Evolutionary conservation across 768 basidiomycete genomes (phyloP), one percentile per base, ranked within the genome.

Genomic region (Sporobolomyces pararoseus): DNA sequence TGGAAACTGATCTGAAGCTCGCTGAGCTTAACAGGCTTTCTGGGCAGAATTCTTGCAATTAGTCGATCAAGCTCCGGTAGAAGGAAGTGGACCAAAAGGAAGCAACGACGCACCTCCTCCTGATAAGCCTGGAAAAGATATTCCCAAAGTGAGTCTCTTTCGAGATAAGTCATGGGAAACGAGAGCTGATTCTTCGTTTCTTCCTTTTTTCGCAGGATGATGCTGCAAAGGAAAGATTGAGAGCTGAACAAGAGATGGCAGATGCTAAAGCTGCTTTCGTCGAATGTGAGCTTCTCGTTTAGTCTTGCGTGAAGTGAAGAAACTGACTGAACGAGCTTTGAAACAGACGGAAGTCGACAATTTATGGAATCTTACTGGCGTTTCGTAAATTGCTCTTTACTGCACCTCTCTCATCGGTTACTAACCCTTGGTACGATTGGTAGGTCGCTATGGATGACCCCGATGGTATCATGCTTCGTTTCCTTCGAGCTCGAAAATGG

Each of bases 401-500:
- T 55, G 25, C 3, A 29, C 42, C n/a, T 12, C 5, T 27, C 5
- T 17, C 34, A 25, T 2, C 25, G 3, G 46, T 46, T 42, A 25
- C 32, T 58, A 34, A 49, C 12, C 16, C 27, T 39, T 46, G 5
- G 5, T 10, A 9, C 39, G 9, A 42, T 42, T 17, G 9, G 0
- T 47, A 66, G 65, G 57, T 70, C 31, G 68, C 66, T 0, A 68
- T 70, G 66, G 66, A 72, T 47, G 73, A 76, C 37, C 72, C 75
- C 2, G 75, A 76, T 65, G 61, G 55, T 31, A 70, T 72, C 47
- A 65, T 64, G 57, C 65, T 76, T 2, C 64, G 75, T 21, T 76
- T 76, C 62, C 42, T 76, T 3, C 63, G 75, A 35, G 75, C 75
- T 12, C 59, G 75, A 25, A 76, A 76, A 54, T 76, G 75, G 75